Evolutionary conservation across 257 asterid species (phyloP), one percentile per base, ranked within the genome.

Genomic region (Lycium ferocissimum): DNA sequence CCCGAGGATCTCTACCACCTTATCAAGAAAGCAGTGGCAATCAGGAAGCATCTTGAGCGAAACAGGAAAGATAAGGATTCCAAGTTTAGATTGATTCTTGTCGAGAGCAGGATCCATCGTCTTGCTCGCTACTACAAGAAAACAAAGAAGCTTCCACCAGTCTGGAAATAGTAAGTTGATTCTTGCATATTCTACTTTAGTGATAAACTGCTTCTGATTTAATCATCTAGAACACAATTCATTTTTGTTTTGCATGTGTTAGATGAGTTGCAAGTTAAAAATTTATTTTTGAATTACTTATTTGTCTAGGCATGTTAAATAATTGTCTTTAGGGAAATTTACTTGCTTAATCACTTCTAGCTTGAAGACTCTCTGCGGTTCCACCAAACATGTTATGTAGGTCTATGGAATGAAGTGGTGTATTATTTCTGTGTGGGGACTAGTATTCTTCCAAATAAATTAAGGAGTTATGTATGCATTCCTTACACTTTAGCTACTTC

Each of bases 101-200:
- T 89, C 4, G 91, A 89, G 79, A 89, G 91, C 90, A 89, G 91
- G 56, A 87, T 89, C 40, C 88, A 89, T 63, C 85, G 90, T 7
- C 90, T 87, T 54, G 91, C 89, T 79, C 89, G 91, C 53, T 89
- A 89, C 89, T 89, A 89, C 59, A 89, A 89, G 88, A 89, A 89
- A 49, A 89, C 91, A 13, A 89, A 89, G 89, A 89, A 89, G 89
- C 91, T 89, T 56, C 91, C 91, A 10, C 91, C 91, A 11, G 88
- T 84, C 82, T 89, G 91, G 91, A 89, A 89, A 43, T 89, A 89
- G 91, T 89, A 79, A 84, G 91, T 86, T 61, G 65, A 38, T 7
- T 33, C 59, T 66, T 13, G 6, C 43, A 4, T 26, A 45, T 72
- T 72, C 18, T 49, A 3, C 62, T 18, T 76, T 53, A 40, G 82